Evolutionary conservation across 1,284 basidiomycete species (phyloP).

Genomic region (Meripilus lineatus): DNA sequence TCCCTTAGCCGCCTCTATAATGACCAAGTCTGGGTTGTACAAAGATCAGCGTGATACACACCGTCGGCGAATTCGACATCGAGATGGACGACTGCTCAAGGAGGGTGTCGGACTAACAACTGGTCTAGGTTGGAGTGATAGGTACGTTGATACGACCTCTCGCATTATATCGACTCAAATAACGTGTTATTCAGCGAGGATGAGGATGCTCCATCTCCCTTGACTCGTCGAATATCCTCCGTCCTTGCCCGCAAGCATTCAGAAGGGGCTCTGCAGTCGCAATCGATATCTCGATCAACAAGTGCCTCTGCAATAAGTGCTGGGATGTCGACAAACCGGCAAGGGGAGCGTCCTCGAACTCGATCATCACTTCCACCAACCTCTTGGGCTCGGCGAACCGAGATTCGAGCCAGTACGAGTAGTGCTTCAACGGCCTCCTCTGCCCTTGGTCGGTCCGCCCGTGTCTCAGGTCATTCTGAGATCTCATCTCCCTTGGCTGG

Average conservation of each 20-base stretch:
- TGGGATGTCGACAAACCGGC: conserved; percentile 7
- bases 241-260: no score
- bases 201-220: conserved; percentile 72
- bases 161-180: neutral
- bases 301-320: no score
- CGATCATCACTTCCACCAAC: conserved; percentile 21
- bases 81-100: conserved; percentile 61
- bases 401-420: conserved; percentile 19
- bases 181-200: conserved; percentile 51
- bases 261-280: no score
- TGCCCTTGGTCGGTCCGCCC: conserved; percentile 2
- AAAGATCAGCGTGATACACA: conserved; percentile 66
- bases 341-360: conserved; percentile 11
- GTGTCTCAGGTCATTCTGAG: conserved; percentile 16
- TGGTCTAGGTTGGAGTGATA: conserved; percentile 80
- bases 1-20: conserved; percentile 30
- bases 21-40: conserved; percentile 49
- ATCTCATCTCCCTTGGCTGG: conserved; percentile 12
- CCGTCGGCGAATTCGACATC: conserved; percentile 57
- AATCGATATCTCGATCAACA: no score
- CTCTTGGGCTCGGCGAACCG: conserved; percentile 17
- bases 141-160: conserved; percentile 36
- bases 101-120: conserved; percentile 78
- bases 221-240: conserved; percentile 60
- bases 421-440: conserved; percentile 18